phyloP scores from a whole-genome alignment of 257 asterid species.

The Fraxinus americana region DNA sequence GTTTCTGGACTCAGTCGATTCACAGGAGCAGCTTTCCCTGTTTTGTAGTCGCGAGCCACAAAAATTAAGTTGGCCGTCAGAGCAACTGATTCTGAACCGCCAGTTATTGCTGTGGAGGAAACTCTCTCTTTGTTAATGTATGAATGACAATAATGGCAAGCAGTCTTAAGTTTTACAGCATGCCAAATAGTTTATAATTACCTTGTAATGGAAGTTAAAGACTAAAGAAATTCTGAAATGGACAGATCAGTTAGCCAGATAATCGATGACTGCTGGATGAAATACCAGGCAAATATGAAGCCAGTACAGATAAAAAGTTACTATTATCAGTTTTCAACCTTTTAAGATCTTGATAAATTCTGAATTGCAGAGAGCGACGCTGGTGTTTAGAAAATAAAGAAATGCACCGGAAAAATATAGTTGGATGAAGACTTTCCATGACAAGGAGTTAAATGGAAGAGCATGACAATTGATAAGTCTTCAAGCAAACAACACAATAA shows the following conservation, averaged over 20 bases:
- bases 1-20: slow-evolving; percentile 71
- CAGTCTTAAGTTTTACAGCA: slow-evolving; percentile 3
- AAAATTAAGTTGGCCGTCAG: slow-evolving; percentile 91
- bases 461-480: neutral
- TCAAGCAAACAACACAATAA: neutral
- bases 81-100: slow-evolving; percentile 59
- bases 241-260: slow-evolving; percentile 8
- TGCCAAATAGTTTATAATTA: slow-evolving; percentile 2
- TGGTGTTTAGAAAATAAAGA: neutral
- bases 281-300: neutral
- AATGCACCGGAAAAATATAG: neutral
- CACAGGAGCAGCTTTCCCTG: slow-evolving; percentile 83
- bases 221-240: neutral
- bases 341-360: neutral
- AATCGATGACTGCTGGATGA: neutral
- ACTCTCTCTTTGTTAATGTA: slow-evolving; percentile 16
- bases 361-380: neutral
- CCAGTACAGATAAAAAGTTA: neutral
- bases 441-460: neutral
- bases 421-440: neutral
- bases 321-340: neutral
- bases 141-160: neutral
- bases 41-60: slow-evolving; percentile 94
- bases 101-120: slow-evolving; percentile 44
- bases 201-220: neutral